phyloP scores from a whole-genome alignment of 2,329 filamentous ascomycete species.

The Trichoderma sp. region DNA sequence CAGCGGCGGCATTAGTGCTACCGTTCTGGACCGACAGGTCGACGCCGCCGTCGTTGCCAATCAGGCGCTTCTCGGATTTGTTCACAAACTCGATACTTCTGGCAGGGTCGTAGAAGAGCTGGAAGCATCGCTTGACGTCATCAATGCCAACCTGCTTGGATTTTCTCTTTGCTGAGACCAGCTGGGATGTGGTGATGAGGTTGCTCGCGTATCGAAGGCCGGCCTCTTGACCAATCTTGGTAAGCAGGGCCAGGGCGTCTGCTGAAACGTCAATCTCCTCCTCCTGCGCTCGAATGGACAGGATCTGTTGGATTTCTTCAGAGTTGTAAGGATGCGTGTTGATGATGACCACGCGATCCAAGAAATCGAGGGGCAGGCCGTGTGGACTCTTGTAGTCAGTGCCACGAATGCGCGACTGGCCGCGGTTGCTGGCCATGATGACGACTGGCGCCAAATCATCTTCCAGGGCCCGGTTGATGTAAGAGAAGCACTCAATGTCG shows the following conservation, averaged over 20 bases:
- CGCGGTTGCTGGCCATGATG: conserved; percentile 98
- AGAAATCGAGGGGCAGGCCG: conserved; percentile 90
- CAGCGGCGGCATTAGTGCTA: conserved; percentile 15
- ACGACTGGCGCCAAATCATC: conserved; percentile 94
- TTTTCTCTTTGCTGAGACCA: conserved; percentile 82
- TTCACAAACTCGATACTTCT: conserved; percentile 88
- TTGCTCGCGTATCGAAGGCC: conserved; percentile 97
- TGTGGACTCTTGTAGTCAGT: conserved; percentile 94
- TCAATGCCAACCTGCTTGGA: conserved; percentile 80
- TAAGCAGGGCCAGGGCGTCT: conserved; percentile 87
- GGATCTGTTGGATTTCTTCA: conserved; percentile 89
- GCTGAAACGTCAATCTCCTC: conserved; percentile 92
- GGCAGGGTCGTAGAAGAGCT: conserved; percentile 86
- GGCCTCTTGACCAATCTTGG: conserved; percentile 92
- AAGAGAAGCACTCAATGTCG: conserved; percentile 98
- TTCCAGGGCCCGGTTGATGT: conserved; percentile 95
- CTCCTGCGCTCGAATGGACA: conserved; percentile 89
- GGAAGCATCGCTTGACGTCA: conserved; percentile 91
- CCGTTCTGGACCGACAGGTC: conserved; percentile 58
- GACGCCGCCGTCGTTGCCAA: conserved; percentile 81
- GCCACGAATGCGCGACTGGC: conserved; percentile 86
- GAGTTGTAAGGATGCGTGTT: conserved; percentile 82
- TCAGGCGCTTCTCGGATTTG: conserved; percentile 89
- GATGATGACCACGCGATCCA: conserved; percentile 95
- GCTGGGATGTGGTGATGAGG: conserved; percentile 90